Percentiles rank a stretch among this genome's conserved stretches.
phyloP scores from a whole-genome alignment of 2,329 filamentous ascomycete species.

The Botrytis fabae region DNA sequence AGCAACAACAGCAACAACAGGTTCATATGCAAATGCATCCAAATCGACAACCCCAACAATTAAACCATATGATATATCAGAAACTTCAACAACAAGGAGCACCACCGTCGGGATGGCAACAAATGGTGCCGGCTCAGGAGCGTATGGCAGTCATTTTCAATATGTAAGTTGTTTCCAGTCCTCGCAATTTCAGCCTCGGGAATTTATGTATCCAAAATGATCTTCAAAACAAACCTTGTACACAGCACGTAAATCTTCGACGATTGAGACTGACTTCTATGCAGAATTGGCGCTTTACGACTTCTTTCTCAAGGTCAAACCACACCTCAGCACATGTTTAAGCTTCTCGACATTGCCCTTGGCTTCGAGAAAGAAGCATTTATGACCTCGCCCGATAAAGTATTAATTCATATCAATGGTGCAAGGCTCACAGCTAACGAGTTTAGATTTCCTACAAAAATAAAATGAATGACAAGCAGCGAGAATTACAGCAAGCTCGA shows the following conservation, averaged over 20 bases:
- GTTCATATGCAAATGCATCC: constrained; percentile 15
- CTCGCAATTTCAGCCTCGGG: background rate
- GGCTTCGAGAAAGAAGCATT: constrained; percentile 40
- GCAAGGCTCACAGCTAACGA: constrained; percentile 26
- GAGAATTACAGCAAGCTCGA: constrained; percentile 37
- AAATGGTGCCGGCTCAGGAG: constrained; percentile 34
- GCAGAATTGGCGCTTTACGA: constrained; percentile 38
- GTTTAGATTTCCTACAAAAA: constrained; percentile 36
- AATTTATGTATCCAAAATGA: background rate
- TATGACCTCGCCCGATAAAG: constrained; percentile 36
- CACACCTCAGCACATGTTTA: constrained; percentile 28
- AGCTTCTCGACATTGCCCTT: constrained; percentile 38
- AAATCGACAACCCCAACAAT: constrained; percentile 25
- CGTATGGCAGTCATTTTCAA: constrained; percentile 34
- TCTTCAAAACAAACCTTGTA: background rate
- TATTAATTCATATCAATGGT: constrained; percentile 23
- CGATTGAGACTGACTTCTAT: constrained; percentile 13
- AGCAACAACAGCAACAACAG: constrained; percentile 24
- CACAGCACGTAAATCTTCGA: background rate
- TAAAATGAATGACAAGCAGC: constrained; percentile 35
- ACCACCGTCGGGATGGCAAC: constrained; percentile 36
- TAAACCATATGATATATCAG: constrained; percentile 37
- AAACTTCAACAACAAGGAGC: constrained; percentile 34
- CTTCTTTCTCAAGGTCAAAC: constrained; percentile 33
- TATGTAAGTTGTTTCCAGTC: constrained; percentile 33